These are phyloP conservation scores for Salix exigua DNA, from an alignment of 345 rosid genomes.

Conservation along the genomic window DNA sequence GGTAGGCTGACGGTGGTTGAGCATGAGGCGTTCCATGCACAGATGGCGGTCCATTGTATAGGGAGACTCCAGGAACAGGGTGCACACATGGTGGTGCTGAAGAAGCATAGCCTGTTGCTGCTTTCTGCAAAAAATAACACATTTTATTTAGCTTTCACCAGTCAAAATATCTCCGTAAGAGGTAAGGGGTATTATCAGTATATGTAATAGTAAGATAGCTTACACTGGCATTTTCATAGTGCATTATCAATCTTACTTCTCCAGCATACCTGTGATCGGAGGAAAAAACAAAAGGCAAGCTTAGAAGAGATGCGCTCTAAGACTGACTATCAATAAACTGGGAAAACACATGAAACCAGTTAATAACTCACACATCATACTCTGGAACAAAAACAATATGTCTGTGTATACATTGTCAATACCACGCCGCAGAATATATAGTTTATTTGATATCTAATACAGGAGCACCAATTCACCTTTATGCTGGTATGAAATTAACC, in stretches of 20 bases:
- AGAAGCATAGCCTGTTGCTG: slow-evolving; percentile 25
- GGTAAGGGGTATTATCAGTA: background rate
- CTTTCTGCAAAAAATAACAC: slow-evolving; percentile 42
- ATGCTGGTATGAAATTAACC: background rate
- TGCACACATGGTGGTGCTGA: slow-evolving; percentile 43
- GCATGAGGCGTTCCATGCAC: slow-evolving; percentile 1
- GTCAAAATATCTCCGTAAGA: background rate
- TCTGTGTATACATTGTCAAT: background rate
- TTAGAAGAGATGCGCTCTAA: background rate
- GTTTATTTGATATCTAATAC: background rate
- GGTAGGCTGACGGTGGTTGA: slow-evolving; percentile 25
- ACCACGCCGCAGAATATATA: background rate
- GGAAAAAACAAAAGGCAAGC: background rate
- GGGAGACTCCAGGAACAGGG: slow-evolving; percentile 1
- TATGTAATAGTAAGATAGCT: slow-evolving; percentile 8
- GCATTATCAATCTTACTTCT: slow-evolving; percentile 67
- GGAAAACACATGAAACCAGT: background rate
- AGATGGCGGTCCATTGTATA: background rate
- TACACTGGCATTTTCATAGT: slow-evolving; percentile 62
- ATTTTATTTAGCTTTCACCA: background rate
- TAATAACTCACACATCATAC: background rate
- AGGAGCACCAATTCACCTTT: background rate
- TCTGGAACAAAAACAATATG: background rate
- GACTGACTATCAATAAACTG: background rate
- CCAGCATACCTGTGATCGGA: slow-evolving; percentile 65